These are phyloP conservation scores for Ophiostoma tasmaniense DNA, from an alignment of 2,329 filamentous ascomycete genomes.

Conservation along the genomic window DNA sequence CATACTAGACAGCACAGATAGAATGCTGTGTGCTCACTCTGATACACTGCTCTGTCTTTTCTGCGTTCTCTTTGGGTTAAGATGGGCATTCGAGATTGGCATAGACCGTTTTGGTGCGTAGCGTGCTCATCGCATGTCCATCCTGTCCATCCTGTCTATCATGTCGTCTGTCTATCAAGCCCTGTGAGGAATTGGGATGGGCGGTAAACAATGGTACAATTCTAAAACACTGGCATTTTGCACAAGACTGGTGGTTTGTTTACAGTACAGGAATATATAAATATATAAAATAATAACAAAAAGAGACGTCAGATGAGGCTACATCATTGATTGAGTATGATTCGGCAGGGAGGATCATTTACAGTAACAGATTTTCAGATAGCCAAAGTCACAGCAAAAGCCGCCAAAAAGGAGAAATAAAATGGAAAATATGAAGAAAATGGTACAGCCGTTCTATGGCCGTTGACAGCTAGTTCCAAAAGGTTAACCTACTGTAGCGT, in stretches of 20 bases:
- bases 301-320: background rate
- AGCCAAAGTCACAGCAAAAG: background rate
- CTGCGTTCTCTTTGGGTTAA: background rate
- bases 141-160: background rate
- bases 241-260: too few species aligned
- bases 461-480: background rate
- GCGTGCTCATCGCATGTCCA: background rate
- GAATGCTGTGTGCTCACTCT: conserved; percentile 7
- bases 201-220: background rate
- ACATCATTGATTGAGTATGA: background rate
- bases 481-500: background rate
- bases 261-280: background rate
- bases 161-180: background rate
- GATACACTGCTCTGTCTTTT: background rate
- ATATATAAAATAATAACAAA: background rate
- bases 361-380: background rate
- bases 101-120: background rate
- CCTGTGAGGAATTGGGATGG: background rate
- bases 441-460: background rate
- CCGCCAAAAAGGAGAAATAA: background rate
- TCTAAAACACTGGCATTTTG: background rate
- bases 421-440: background rate
- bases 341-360: background rate
- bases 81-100: conserved; percentile 7
- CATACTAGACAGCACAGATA: background rate